A percentile compares a stretch with the other conserved stretches of the same genome.
These are phyloP conservation scores for Nakazawaea peltata DNA, from an alignment of 805 yeast genomes.

Conservation along the genomic window DNA sequence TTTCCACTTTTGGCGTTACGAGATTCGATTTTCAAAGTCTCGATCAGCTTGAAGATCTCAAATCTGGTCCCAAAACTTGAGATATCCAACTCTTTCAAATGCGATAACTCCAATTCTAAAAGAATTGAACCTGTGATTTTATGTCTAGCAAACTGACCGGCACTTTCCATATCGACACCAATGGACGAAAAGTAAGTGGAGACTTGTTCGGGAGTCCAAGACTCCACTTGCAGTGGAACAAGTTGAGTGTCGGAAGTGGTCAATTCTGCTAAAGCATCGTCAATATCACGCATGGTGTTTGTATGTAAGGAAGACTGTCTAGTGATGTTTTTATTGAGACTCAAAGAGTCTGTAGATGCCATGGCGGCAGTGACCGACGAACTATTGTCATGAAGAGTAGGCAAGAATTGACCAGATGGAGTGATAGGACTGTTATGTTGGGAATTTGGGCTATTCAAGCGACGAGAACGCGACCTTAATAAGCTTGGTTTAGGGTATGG, in stretches of 20 bases:
- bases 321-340: constrained; percentile 2
- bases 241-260: background rate
- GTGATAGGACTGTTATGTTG: constrained; percentile 10
- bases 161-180: constrained; percentile 69
- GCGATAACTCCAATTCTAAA: constrained; percentile 76
- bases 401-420: constrained; percentile 12
- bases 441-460: constrained; percentile 23
- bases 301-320: constrained; percentile 32
- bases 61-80: constrained; percentile 92
- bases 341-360: constrained; percentile 3
- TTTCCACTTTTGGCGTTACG: constrained; percentile 7
- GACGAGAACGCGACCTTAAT: constrained; percentile 53
- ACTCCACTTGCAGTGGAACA: constrained; percentile 28
- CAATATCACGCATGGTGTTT: constrained; percentile 62
- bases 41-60: constrained; percentile 86
- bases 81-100: constrained; percentile 87
- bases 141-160: constrained; percentile 77
- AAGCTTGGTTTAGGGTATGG: constrained; percentile 30
- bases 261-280: constrained; percentile 61
- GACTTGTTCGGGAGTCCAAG: constrained; percentile 87
- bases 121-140: constrained; percentile 84
- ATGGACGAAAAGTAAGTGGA: constrained; percentile 61
- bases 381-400: background rate
- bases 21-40: constrained; percentile 39
- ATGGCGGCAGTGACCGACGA: too few species aligned